Base-by-base conservation (phyloP, 1,284 basidiomycete species). In the Mrakiaceae sp. region DNA sequence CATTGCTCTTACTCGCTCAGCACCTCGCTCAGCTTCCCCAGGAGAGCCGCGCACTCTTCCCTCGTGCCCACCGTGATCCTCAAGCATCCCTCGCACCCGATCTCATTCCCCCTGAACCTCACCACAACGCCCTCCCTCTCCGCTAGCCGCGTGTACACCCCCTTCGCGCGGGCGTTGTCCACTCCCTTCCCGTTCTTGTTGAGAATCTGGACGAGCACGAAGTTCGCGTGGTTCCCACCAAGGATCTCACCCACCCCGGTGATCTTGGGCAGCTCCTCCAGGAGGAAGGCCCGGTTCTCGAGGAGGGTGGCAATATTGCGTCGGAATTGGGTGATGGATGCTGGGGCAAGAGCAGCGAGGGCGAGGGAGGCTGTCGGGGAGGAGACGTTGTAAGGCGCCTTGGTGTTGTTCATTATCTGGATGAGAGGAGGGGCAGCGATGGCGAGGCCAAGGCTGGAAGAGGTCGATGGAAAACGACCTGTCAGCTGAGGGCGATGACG, bases 341-440 rank as follows among this genome's bases (percentile, higher is more conserved):
- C 72, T 0, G 84, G 79, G 0, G 87, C 84, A 48, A 91, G 81
- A 0, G 95, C 91, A 9, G 87, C 81, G 11, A 87, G 78, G 0
- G 92, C 93, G 44, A 98, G 83, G 58, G 84, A 79, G 6, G 95
- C 90, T 3, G 92, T 91, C 0, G 93, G 93, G 0, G 87, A 83
- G 11, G 93, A 95, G 70, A 98, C 87, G 76, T 97, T 97, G 81
- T 98, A 99, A 0, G 95, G 95, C 0, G 95, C 96, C 76, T 98
- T 98, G 62, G 95, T 90, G 76, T 98, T 98, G 71, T 86, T 86
- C 67, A 98, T 83, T 70, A 98, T 83, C 73, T 95, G 94, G 58
- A 97, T 87, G 16, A 98, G 79, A 0, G 89, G 84, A 0, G 91
- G 91, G 69, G 94, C 87, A 3, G 91, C 90, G 67, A 97, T 80